These are phyloP conservation scores for Didymella arachidicola DNA, from an alignment of 2,329 filamentous ascomycete genomes.

Conservation along the genomic window DNA sequence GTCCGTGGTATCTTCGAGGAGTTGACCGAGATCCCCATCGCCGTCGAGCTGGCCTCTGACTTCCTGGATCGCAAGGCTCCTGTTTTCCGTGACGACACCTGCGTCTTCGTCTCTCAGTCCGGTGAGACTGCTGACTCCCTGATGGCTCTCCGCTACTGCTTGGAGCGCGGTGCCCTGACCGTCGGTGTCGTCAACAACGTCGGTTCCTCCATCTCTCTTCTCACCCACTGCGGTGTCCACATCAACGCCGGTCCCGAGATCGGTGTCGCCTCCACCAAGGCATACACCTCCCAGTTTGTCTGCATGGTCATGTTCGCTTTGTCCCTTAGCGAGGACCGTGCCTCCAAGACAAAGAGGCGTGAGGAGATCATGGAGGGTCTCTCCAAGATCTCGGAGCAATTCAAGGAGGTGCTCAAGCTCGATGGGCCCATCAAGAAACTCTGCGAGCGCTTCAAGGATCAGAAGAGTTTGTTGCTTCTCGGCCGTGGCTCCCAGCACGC, in stretches of 20 bases:
- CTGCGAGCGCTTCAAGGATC: constrained; percentile 93
- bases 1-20: constrained; percentile 98
- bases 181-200: constrained; percentile 99
- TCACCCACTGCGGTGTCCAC: constrained; percentile 99
- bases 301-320: constrained; percentile 99
- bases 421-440: constrained; percentile 94
- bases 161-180: constrained; percentile 95
- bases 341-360: constrained; percentile 89
- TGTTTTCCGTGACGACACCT: constrained; percentile 99
- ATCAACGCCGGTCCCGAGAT: constrained; percentile 99
- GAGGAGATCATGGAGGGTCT: constrained; percentile 97
- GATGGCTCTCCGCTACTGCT: constrained; percentile 95
- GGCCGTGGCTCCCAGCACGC: constrained; percentile 97
- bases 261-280: constrained; percentile 98
- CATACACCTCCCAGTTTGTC: constrained; percentile 98
- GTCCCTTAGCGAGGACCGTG: constrained; percentile 93
- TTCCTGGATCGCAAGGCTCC: constrained; percentile 97
- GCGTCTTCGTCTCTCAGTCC: constrained; percentile 98
- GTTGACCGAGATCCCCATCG: constrained; percentile 95
- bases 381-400: constrained; percentile 84
- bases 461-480: constrained; percentile 92
- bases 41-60: constrained; percentile 95
- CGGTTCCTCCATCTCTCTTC: constrained; percentile 96
- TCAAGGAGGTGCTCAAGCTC: constrained; percentile 88
- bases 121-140: constrained; percentile 98